phyloP scores from a whole-genome alignment of 805 yeast species.

The Helenozyma baotianmanensis region DNA sequence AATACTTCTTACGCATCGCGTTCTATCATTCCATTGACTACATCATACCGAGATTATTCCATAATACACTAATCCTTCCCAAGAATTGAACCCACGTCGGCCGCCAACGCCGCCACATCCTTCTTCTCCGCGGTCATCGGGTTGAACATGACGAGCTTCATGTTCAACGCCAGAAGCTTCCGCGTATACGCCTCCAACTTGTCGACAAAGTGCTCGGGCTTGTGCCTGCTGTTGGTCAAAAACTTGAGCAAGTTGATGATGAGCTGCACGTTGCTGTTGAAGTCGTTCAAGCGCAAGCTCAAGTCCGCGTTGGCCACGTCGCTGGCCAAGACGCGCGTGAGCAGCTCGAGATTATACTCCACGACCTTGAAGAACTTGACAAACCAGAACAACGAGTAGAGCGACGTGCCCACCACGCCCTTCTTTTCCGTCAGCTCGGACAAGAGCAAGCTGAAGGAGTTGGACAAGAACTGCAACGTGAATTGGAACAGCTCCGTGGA shows the following conservation, averaged over 20 bases:
- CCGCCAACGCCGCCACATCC: conserved; percentile 8
- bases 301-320: conserved; percentile 12
- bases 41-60: no score
- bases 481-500: conserved; percentile 36
- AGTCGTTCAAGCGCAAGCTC: conserved; percentile 24
- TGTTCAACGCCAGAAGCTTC: conserved; percentile 14
- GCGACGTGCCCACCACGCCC: conserved; percentile 13
- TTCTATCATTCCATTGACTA: no score
- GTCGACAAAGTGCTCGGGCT: conserved; percentile 7
- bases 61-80: not conserved
- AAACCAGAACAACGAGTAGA: conserved; percentile 29
- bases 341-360: conserved; percentile 22
- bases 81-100: conserved; percentile 2
- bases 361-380: conserved; percentile 35
- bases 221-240: conserved; percentile 10
- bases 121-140: conserved; percentile 13
- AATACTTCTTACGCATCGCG: no score
- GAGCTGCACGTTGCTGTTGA: conserved; percentile 30
- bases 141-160: conserved; percentile 18
- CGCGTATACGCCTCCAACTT: conserved; percentile 6
- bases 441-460: conserved; percentile 33
- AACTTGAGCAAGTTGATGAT: conserved; percentile 30
- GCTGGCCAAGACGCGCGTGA: conserved; percentile 14
- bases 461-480: conserved; percentile 37
- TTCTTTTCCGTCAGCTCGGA: conserved; percentile 13